A percentile compares a stretch with the other conserved stretches of the same genome.
Evolutionary conservation across 2,329 filamentous ascomycete genomes (phyloP).

Genomic region (Macrophomina pseudophaseolina): DNA sequence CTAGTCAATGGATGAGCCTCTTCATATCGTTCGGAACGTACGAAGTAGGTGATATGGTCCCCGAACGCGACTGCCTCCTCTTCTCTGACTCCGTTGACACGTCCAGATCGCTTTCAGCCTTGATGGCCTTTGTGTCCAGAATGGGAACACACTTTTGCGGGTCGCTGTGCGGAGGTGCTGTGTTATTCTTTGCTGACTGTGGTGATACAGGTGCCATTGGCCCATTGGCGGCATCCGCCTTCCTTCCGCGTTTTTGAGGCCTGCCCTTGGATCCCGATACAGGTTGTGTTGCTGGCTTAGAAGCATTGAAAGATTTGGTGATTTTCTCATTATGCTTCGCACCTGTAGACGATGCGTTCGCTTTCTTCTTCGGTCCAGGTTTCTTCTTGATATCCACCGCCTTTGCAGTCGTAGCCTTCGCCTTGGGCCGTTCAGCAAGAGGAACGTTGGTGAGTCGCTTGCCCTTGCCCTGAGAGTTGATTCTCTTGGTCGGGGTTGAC

Average conservation of each 20-base stretch:
- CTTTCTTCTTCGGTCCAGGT: slow-evolving; percentile 38
- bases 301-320: slow-evolving; percentile 19
- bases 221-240: slow-evolving; percentile 27
- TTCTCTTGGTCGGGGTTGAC: slow-evolving; percentile 31
- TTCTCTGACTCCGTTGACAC: background rate
- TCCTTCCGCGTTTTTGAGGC: slow-evolving; percentile 5
- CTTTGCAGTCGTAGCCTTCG: slow-evolving; percentile 34
- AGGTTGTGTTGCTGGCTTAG: slow-evolving; percentile 30
- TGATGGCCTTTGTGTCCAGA: slow-evolving; percentile 11
- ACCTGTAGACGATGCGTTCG: slow-evolving; percentile 24
- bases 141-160: background rate
- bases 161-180: slow-evolving; percentile 29
- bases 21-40: slow-evolving; percentile 11
- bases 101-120: background rate
- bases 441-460: background rate
- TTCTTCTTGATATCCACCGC: slow-evolving; percentile 30
- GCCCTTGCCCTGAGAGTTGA: slow-evolving; percentile 39
- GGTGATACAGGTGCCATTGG: slow-evolving; percentile 38
- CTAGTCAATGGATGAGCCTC: slow-evolving; percentile 10
- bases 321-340: slow-evolving; percentile 37
- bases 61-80: slow-evolving; percentile 1
- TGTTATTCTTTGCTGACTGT: slow-evolving; percentile 40
- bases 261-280: slow-evolving; percentile 1
- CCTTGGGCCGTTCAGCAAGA: slow-evolving; percentile 23
- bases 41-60: slow-evolving; percentile 14